Evolutionary conservation across 2,329 filamentous ascomycete species (phyloP).

Genomic region (Pestalotiopsis sp.): DNA sequence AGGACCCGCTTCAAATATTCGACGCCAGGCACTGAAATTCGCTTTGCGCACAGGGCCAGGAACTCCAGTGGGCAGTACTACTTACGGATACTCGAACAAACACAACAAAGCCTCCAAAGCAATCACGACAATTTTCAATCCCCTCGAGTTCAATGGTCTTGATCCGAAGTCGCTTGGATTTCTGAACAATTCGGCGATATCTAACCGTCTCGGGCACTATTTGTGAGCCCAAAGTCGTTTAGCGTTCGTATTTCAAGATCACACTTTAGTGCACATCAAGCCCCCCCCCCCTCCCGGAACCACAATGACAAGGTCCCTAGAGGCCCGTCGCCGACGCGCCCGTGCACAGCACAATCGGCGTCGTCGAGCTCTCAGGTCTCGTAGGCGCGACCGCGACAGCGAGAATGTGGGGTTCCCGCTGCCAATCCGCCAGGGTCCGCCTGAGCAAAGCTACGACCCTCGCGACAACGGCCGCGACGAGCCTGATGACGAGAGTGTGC

Average conservation of each 20-base stretch:
- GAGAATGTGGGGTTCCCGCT: not conserved
- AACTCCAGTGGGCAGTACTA: not conserved
- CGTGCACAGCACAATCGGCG: not conserved
- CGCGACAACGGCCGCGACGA: not conserved
- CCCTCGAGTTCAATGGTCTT: not conserved
- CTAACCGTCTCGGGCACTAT: not conserved
- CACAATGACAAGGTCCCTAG: not conserved
- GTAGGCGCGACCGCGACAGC: not conserved
- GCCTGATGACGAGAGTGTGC: not conserved
- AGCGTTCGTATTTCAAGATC: not conserved
- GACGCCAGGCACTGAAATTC: not conserved
- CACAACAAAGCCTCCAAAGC: not conserved
- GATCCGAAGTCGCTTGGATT: not conserved
- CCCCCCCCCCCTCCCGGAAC: not conserved
- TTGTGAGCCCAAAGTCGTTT: not conserved
- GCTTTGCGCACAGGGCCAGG: not conserved
- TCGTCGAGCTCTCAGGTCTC: not conserved
- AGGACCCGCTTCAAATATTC: not conserved
- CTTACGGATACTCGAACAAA: not conserved
- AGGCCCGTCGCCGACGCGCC: not conserved
- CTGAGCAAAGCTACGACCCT: not conserved
- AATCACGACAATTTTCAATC: not conserved
- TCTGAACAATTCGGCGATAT: not conserved
- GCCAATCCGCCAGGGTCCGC: not conserved
- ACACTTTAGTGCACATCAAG: not conserved